phyloP scores from a whole-genome alignment of 306 rosid species.

The Casuarina glauca region DNA sequence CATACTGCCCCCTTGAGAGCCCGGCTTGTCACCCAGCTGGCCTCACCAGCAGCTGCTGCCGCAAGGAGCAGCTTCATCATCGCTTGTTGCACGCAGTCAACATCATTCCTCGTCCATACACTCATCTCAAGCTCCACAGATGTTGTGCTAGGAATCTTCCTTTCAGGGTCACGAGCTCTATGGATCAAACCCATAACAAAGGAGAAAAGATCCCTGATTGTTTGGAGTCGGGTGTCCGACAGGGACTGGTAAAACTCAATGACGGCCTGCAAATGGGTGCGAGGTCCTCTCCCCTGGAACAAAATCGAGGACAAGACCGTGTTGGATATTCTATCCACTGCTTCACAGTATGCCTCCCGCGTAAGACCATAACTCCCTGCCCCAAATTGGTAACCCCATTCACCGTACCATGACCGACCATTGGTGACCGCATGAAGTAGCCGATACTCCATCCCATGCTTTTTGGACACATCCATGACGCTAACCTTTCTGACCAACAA shows the following conservation, averaged over 20 bases:
- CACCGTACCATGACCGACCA: conserved; percentile 66
- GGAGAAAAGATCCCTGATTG: conserved; percentile 61
- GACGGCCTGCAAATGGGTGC: conserved; percentile 43
- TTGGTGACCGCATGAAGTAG: conserved; percentile 56
- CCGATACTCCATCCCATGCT: conserved; percentile 62
- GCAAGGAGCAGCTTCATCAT: conserved; percentile 55
- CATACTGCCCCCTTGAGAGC: conserved; percentile 60
- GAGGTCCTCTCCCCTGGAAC: conserved; percentile 45
- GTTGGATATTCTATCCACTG: conserved; percentile 45
- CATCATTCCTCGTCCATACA: conserved; percentile 56
- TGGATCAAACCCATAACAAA: conserved; percentile 38
- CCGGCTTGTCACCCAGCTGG: conserved; percentile 50
- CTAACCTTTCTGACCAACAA: conserved; percentile 56
- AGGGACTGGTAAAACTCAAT: conserved; percentile 61
- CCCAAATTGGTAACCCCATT: conserved; percentile 76
- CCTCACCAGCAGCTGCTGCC: conserved; percentile 27
- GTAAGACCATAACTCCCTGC: conserved; percentile 74
- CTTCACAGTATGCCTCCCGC: conserved; percentile 47
- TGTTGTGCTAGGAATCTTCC: neutral
- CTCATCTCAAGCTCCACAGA: conserved; percentile 14
- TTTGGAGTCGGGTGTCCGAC: conserved; percentile 41
- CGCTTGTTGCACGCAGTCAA: conserved; percentile 53
- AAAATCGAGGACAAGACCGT: conserved; percentile 43
- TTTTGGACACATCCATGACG: conserved; percentile 77
- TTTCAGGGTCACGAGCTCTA: conserved; percentile 24